A percentile compares a stretch with the other conserved stretches of the same genome.
Conservation (phyloP, 2,329 filamentous ascomycete genomes). For the Sphaerulina populicola region DNA sequence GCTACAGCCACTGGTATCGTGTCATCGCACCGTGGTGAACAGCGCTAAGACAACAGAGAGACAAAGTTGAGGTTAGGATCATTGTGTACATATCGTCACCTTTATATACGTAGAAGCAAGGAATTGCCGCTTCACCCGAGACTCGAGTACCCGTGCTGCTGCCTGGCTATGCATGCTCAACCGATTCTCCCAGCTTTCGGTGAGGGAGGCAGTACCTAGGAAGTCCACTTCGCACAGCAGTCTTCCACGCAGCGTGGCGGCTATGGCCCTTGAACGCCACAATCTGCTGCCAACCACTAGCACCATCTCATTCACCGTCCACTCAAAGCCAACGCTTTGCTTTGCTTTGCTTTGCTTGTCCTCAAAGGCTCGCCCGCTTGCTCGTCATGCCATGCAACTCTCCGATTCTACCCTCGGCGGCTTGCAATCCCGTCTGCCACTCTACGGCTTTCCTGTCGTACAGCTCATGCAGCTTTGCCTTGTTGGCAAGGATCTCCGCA, state of each 20-base stretch:
- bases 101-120: too few species aligned
- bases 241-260: not conserved
- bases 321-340: not conserved
- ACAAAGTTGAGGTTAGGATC: too few species aligned
- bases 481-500: constrained; percentile 26
- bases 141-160: too few species aligned
- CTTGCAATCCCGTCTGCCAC: constrained; percentile 22
- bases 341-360: not conserved
- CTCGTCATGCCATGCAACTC: constrained; percentile 21
- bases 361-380: constrained; percentile 9
- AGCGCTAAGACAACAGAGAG: too few species aligned
- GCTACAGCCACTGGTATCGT: too few species aligned
- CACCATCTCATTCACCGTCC: constrained; percentile 1
- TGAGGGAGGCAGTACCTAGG: not conserved
- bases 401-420: constrained; percentile 21
- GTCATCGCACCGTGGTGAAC: too few species aligned
- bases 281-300: constrained; percentile 8
- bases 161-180: too few species aligned
- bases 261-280: constrained; percentile 4
- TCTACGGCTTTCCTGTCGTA: constrained; percentile 15
- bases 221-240: not conserved
- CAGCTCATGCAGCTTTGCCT: constrained; percentile 14
- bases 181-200: too few species aligned
- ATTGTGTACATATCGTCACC: too few species aligned
- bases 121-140: too few species aligned